Conservation (phyloP, 345 rosid species). For the Boechera divaricarpa region DNA sequence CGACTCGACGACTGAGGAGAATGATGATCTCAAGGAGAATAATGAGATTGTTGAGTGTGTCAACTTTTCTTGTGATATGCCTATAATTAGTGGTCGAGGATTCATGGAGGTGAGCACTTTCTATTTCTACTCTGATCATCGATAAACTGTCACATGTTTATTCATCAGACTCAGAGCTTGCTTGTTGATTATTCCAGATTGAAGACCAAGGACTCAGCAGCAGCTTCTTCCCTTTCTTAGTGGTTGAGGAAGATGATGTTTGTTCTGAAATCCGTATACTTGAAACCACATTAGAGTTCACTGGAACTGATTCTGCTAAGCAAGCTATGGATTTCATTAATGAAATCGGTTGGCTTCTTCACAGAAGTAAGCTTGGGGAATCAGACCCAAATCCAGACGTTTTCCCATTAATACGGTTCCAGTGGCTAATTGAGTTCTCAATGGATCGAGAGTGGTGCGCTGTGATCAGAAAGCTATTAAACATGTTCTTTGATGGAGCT, state of each 20-base stretch:
- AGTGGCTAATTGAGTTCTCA: conserved; percentile 92
- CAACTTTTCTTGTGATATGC: conserved; percentile 71
- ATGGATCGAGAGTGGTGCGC: conserved; percentile 98
- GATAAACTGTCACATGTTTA: conserved; percentile 23
- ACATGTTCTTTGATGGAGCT: conserved; percentile 66
- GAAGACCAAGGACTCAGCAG: conserved; percentile 89
- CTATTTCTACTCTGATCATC: conserved; percentile 27
- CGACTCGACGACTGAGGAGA: conserved; percentile 52
- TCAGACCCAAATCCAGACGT: conserved; percentile 64
- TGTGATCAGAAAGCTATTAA: conserved; percentile 82
- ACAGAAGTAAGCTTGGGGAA: conserved; percentile 75
- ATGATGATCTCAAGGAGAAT: conserved; percentile 50
- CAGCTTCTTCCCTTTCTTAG: conserved; percentile 92
- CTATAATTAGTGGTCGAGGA: conserved; percentile 75
- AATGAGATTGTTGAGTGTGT: conserved; percentile 64
- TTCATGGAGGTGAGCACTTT: conserved; percentile 81
- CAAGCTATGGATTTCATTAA: conserved; percentile 92
- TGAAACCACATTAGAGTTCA: conserved; percentile 67
- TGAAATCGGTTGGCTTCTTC: conserved; percentile 98
- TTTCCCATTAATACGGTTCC: conserved; percentile 77
- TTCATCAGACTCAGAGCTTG: conserved; percentile 32
- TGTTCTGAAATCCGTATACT: conserved; percentile 88
- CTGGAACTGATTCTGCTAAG: conserved; percentile 67
- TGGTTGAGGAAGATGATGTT: conserved; percentile 80
- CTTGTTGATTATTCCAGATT: conserved; percentile 61